A percentile compares a stretch with the other conserved stretches of the same genome.
These are phyloP conservation scores for Malania oleifera DNA, from an alignment of 164 flowering plant genomes.

Conservation along the genomic window DNA sequence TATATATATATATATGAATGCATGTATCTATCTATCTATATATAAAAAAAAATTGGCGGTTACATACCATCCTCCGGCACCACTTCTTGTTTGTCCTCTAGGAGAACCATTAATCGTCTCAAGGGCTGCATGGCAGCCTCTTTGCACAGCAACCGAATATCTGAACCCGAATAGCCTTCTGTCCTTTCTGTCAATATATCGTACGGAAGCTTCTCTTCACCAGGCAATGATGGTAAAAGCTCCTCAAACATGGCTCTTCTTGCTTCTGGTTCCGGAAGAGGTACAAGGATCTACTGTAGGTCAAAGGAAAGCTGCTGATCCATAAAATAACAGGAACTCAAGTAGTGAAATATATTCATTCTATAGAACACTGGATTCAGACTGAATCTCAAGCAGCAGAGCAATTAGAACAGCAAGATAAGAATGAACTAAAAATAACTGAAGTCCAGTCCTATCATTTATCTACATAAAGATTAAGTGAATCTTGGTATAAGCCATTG, in stretches of 20 bases:
- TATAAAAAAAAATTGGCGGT: too few relatives aligned
- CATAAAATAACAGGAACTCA: not conserved
- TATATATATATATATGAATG: too few relatives aligned
- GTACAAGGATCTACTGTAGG: conserved; percentile 78
- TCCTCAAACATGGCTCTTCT: conserved; percentile 94
- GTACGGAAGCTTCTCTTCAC: conserved; percentile 57
- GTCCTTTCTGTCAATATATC: conserved; percentile 74
- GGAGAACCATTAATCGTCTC: conserved; percentile 64
- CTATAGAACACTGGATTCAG: too few relatives aligned
- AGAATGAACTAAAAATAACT: too few relatives aligned
- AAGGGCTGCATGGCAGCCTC: conserved; percentile 99
- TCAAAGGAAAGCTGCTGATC: conserved; percentile 19
- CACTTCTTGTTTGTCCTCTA: conserved; percentile 58
- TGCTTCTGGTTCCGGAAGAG: conserved; percentile 98
- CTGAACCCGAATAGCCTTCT: conserved; percentile 96
- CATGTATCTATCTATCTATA: too few relatives aligned
- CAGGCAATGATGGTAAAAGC: conserved; percentile 51
- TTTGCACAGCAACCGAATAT: conserved; percentile 87
- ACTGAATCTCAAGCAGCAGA: too few relatives aligned
- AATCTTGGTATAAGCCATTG: too few relatives aligned
- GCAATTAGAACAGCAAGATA: too few relatives aligned
- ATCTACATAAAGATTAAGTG: too few relatives aligned
- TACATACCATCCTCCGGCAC: conserved; percentile 81
- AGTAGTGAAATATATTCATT: too few relatives aligned
- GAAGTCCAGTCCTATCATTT: too few relatives aligned